A percentile compares a stretch with the other conserved stretches of the same genome.
Evolutionary conservation across 768 basidiomycete genomes (phyloP).

Genomic region (Termitomyces sp.): DNA sequence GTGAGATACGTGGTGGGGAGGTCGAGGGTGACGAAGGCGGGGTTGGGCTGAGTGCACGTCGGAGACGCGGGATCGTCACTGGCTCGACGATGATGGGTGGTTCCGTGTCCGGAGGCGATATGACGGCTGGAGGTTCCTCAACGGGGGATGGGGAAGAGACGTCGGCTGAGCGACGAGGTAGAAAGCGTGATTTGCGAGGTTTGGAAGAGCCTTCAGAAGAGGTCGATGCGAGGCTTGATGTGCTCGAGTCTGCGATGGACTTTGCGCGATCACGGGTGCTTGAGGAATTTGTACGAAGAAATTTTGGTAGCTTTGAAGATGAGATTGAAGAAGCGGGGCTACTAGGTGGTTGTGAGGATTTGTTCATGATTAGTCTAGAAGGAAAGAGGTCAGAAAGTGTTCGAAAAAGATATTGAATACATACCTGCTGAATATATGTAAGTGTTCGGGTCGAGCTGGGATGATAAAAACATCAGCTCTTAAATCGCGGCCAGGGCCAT

Average conservation of each 20-base stretch:
- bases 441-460: too few species aligned
- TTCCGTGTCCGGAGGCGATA: slow-evolving; percentile 17
- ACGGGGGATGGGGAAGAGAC: background rate
- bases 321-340: background rate
- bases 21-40: slow-evolving; percentile 31
- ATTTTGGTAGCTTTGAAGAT: slow-evolving; percentile 53
- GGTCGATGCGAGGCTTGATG: slow-evolving; percentile 34
- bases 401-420: background rate
- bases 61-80: slow-evolving; percentile 47
- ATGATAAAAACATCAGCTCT: too few species aligned
- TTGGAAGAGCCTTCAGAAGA: slow-evolving; percentile 26
- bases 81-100: slow-evolving; percentile 69
- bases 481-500: too few species aligned
- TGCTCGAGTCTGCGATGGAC: slow-evolving; percentile 43
- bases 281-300: slow-evolving; percentile 55
- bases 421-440: too few species aligned
- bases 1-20: slow-evolving; percentile 21
- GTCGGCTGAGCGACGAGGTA: slow-evolving; percentile 21
- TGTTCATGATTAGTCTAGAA: background rate
- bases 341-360: background rate
- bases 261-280: slow-evolving; percentile 53
- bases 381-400: too few species aligned
- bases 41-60: slow-evolving; percentile 36
- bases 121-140: background rate
- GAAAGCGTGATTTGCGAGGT: slow-evolving; percentile 30